Conservation (phyloP, 306 rosid species). For the Rosa rugosa region DNA sequence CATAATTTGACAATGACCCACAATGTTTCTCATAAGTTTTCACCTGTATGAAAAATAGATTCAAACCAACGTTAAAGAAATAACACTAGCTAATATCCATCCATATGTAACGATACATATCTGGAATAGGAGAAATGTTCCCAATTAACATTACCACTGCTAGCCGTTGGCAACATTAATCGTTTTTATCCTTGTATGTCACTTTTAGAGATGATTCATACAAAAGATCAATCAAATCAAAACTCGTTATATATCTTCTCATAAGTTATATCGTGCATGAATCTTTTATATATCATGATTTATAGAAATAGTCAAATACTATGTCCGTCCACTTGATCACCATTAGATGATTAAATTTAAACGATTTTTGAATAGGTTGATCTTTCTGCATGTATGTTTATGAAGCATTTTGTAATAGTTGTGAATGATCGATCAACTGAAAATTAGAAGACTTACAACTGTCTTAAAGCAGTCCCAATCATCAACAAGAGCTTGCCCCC, state of each 20-base stretch:
- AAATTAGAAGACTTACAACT: constrained; percentile 34
- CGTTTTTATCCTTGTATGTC: no score
- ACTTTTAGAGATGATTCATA: no score
- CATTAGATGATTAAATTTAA: background rate
- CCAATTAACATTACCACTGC: no score
- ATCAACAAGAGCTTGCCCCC: constrained; percentile 51
- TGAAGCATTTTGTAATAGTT: background rate
- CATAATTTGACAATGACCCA: constrained; percentile 35
- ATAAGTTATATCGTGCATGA: no score
- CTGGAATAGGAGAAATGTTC: no score
- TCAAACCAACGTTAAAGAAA: background rate
- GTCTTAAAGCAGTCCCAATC: constrained; percentile 59
- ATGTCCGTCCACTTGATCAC: no score
- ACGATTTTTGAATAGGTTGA: background rate
- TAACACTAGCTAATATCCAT: no score
- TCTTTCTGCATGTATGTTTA: background rate
- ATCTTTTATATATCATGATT: no score
- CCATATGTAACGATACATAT: no score
- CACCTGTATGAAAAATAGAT: constrained; percentile 17
- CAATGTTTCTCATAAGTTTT: constrained; percentile 37
- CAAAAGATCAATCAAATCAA: background rate
- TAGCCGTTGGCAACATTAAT: no score
- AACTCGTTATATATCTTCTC: background rate
- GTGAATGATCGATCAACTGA: background rate
- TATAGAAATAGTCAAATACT: no score